Evolutionary conservation across 2,329 filamentous ascomycete species (phyloP).

Genomic region (Sclerotinia subarctica): DNA sequence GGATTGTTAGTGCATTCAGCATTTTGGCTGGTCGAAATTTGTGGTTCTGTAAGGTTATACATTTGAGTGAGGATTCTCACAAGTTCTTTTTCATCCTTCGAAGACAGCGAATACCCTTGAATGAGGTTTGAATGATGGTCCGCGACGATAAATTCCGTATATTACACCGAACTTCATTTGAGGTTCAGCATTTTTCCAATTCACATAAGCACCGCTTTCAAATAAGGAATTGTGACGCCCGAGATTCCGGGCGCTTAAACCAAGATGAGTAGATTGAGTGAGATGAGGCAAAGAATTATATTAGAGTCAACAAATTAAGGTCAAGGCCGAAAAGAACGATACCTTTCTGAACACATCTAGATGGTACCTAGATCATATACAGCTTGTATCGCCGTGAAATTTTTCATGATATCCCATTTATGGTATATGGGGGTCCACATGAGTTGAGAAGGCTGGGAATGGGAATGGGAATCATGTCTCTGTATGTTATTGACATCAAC

Average conservation of each 20-base stretch:
- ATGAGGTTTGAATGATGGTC: not conserved
- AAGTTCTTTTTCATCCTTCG: too few species aligned
- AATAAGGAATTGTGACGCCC: not conserved
- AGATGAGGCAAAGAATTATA: not conserved
- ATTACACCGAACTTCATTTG: too few species aligned
- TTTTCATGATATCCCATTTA: not conserved
- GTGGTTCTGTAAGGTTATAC: not conserved
- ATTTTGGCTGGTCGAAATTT: not conserved
- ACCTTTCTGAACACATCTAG: not conserved
- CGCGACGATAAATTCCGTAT: not conserved
- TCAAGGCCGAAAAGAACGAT: not conserved
- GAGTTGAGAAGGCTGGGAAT: not conserved
- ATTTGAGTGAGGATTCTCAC: not conserved
- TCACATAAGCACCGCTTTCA: not conserved
- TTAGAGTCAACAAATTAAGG: not conserved
- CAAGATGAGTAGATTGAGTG: not conserved
- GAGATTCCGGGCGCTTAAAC: not conserved
- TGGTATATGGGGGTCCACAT: not conserved
- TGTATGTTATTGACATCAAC: not conserved
- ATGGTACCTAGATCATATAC: not conserved
- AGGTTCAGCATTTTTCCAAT: not conserved
- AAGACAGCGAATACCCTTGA: too few species aligned
- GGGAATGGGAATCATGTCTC: not conserved
- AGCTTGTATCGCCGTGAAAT: not conserved
- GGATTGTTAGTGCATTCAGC: not conserved